phyloP scores from a whole-genome alignment of 2,329 filamentous ascomycete genomes.

The Cordyceps javanica region DNA sequence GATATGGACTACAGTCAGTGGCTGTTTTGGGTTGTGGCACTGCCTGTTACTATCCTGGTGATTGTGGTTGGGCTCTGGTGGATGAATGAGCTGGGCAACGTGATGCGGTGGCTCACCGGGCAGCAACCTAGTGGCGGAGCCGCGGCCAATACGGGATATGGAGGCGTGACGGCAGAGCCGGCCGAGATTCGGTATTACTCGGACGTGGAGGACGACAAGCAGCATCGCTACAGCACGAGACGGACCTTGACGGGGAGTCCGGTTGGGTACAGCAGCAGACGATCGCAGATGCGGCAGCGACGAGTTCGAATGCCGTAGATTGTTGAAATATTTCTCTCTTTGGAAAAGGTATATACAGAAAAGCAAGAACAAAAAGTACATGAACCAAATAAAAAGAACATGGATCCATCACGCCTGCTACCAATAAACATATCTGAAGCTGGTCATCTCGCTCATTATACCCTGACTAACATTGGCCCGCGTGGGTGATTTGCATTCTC shows the following conservation, averaged over 20 bases:
- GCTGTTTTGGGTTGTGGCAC: constrained; percentile 43
- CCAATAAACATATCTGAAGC: background rate
- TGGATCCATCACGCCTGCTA: background rate
- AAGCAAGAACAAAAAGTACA: no score
- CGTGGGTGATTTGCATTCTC: background rate
- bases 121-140: background rate
- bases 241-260: background rate
- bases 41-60: constrained; percentile 39
- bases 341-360: background rate
- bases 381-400: background rate
- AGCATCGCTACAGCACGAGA: background rate
- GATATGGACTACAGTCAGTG: constrained; percentile 43
- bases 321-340: background rate
- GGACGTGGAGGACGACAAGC: background rate
- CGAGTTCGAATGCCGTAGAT: background rate
- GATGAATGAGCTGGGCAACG: constrained; percentile 36
- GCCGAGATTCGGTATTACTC: background rate
- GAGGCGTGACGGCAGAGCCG: constrained; percentile 1
- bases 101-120: constrained; percentile 24
- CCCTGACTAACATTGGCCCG: background rate
- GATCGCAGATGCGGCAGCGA: background rate
- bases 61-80: constrained; percentile 35
- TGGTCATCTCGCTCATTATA: background rate
- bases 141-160: background rate
- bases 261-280: background rate